Percentiles rank a stretch among this genome's conserved stretches.
Evolutionary conservation across 164 flowering plant species (phyloP).

Genomic region (Liquidambar formosana): DNA sequence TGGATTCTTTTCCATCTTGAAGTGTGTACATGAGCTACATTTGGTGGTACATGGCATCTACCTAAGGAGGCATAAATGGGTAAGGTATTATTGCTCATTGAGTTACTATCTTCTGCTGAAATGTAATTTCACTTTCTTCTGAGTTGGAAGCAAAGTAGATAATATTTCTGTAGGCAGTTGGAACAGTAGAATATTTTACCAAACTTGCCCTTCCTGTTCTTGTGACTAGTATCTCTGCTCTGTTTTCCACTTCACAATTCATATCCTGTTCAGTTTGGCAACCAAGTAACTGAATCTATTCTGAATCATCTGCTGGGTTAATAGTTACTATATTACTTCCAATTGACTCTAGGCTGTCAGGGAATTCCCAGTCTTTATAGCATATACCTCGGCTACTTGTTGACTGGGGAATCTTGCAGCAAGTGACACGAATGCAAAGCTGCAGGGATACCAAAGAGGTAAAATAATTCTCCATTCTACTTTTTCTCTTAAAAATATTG

Average conservation of each 20-base stretch:
- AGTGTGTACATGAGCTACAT: no score
- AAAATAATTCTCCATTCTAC: not conserved
- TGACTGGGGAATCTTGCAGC: slow-evolving; percentile 46
- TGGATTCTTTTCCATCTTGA: no score
- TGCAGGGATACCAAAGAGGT: slow-evolving; percentile 19
- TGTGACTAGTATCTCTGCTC: not conserved
- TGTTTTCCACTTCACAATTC: not conserved
- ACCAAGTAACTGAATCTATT: no score
- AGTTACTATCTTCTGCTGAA: no score
- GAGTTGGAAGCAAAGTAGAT: no score
- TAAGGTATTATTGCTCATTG: no score
- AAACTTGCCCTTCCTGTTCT: not conserved
- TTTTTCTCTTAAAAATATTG: no score
- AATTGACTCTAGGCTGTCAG: slow-evolving; percentile 22
- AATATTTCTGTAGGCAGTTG: not conserved
- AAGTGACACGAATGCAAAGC: slow-evolving; percentile 72
- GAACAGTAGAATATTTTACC: not conserved
- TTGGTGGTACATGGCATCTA: no score
- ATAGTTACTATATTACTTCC: slow-evolving; percentile 11
- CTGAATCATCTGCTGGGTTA: not conserved
- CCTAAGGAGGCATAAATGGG: no score
- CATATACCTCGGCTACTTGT: slow-evolving; percentile 4
- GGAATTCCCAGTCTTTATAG: slow-evolving; percentile 8
- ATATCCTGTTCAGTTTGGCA: not conserved
- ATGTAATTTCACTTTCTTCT: no score